Percentiles rank a stretch among this genome's conserved stretches.
Conservation (phyloP, 2,329 filamentous ascomycete genomes). For the Venturia pyrina region DNA sequence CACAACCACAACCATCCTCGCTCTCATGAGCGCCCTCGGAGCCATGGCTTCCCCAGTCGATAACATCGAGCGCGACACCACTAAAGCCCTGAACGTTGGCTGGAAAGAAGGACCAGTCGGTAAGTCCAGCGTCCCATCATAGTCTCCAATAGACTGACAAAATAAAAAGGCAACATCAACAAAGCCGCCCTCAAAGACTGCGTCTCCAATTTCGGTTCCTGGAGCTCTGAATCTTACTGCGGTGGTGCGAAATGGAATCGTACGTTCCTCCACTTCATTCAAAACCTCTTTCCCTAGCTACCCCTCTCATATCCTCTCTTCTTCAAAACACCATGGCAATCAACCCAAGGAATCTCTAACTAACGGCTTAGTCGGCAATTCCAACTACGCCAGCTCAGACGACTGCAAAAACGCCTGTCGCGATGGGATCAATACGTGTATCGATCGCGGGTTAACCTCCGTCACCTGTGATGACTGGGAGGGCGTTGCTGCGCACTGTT, state of each 20-base stretch:
- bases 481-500: background rate
- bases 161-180: background rate
- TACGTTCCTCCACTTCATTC: too few species aligned
- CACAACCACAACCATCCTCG: background rate
- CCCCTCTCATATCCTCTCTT: too few species aligned
- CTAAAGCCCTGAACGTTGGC: background rate
- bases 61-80: background rate
- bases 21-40: background rate
- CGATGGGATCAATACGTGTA: background rate
- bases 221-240: background rate
- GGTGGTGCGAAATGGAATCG: background rate
- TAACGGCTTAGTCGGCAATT: background rate
- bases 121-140: background rate
- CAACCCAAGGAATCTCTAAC: too few species aligned
- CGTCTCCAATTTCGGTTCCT: background rate
- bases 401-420: background rate
- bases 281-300: too few species aligned
- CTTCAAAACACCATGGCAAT: too few species aligned
- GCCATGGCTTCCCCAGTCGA: background rate
- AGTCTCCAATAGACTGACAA: background rate
- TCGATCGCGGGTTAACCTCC: background rate
- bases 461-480: background rate
- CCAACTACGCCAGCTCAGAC: background rate
- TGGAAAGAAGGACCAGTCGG: background rate
- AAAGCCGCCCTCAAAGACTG: constrained; percentile 2